Conservation (phyloP, 305 asterid species). For the Fraxinus latifolia region DNA sequence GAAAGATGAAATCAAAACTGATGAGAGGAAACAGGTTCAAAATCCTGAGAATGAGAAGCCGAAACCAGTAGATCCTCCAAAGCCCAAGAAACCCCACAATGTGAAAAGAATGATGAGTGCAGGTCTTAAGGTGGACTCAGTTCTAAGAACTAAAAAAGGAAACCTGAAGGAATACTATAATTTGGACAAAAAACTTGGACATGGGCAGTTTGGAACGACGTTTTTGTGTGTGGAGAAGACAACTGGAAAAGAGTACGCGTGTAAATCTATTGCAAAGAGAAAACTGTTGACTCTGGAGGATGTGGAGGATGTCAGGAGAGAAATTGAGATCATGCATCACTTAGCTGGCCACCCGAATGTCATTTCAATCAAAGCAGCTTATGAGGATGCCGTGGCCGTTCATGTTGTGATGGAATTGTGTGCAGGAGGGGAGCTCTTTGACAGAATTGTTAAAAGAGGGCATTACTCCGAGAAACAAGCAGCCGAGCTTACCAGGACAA, state of each 20-base stretch:
- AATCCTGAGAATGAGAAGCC: slow-evolving; percentile 13
- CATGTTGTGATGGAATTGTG: slow-evolving; percentile 89
- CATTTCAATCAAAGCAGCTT: slow-evolving; percentile 69
- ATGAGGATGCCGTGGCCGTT: slow-evolving; percentile 76
- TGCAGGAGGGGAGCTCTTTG: slow-evolving; percentile 85
- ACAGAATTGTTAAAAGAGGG: slow-evolving; percentile 66
- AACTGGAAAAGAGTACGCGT: slow-evolving; percentile 52
- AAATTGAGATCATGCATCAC: slow-evolving; percentile 76
- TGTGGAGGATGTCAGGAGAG: slow-evolving; percentile 72
- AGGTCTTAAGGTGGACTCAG: slow-evolving; percentile 57
- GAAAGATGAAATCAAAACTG: slow-evolving; percentile 29
- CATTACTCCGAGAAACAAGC: slow-evolving; percentile 81
- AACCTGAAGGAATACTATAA: slow-evolving; percentile 51
- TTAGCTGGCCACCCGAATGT: slow-evolving; percentile 56
- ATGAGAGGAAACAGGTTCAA: slow-evolving; percentile 20
- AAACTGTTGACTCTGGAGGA: slow-evolving; percentile 52
- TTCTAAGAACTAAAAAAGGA: slow-evolving; percentile 60
- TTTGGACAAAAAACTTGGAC: slow-evolving; percentile 53
- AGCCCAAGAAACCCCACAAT: slow-evolving; percentile 34
- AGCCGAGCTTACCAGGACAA: slow-evolving; percentile 64
- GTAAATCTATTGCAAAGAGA: slow-evolving; percentile 69
- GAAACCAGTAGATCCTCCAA: slow-evolving; percentile 23
- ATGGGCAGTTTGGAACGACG: slow-evolving; percentile 66
- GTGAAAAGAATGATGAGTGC: slow-evolving; percentile 56
- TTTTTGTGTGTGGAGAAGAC: slow-evolving; percentile 52